Evolutionary conservation across 73 alveolate species (phyloP), one percentile per base, ranked within the genome.

Genomic region (Paramecium tetraurelia): DNA sequence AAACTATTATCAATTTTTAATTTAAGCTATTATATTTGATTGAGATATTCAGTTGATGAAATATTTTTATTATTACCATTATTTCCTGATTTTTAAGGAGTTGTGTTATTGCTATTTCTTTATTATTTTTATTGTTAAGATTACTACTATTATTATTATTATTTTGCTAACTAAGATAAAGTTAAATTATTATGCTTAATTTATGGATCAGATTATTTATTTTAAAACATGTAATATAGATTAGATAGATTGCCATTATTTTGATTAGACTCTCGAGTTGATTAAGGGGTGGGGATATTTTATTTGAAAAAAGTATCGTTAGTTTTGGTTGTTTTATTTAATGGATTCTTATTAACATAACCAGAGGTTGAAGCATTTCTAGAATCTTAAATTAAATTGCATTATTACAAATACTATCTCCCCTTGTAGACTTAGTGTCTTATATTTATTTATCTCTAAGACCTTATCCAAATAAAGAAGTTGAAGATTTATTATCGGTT

Each of bases 281-380:
- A 63, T 63, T 63, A 63, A 11, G 84, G 84, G 22, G 48, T 24
- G 5, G 46, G 50, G 20, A 12, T 63, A 63, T 63, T 63, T 31
- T 27, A 63, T 27, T 63, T 63, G 24, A 31, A 63, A 63, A 31
- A 63, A 10, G 84, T 2, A 22, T 63, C 84, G 29, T 63, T 33
- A 63, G 18, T 63, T 63, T 63, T 63, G 44, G 27, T 11, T 33
- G 84, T 63, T 63, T 63, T 22, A 27, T 53, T 53, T 53, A 53
- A 53, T 53, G 69, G 69, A 18, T 16, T 53, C 69, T 53, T 53
- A 53, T 53, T 53, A n/a, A 18, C 69, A 53, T 53, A 53, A 16
- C 69, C 69, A 53, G 84, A 63, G 46, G 46, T 63, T 27, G 84
- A 63, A 31, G 50, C 84, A 63, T 63, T 63, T 63, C 84, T 63